A percentile compares a stretch with the other conserved stretches of the same genome.
These are phyloP conservation scores for Aspergillus ostianus DNA, from an alignment of 495 filamentous ascomycete genomes.

Conservation along the genomic window DNA sequence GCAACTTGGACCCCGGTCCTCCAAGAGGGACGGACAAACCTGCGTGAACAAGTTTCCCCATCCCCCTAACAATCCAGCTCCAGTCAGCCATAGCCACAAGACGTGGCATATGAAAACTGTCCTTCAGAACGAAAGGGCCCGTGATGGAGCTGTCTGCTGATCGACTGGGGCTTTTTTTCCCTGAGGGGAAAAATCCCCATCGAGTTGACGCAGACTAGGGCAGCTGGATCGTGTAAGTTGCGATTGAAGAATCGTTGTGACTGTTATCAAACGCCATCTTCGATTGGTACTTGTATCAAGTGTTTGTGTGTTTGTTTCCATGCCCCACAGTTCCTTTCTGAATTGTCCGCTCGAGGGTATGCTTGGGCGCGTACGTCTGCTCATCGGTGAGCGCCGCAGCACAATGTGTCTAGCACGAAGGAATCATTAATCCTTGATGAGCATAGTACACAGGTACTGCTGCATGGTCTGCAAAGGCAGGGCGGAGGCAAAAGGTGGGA, in stretches of 20 bases:
- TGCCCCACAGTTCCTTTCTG: too few relatives aligned
- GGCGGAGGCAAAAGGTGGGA: too few relatives aligned
- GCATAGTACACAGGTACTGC: not conserved
- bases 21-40: not conserved
- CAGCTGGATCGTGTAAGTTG: conserved; percentile 45
- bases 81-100: conserved; percentile 48
- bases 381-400: too few relatives aligned
- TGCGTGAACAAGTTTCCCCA: conserved; percentile 8
- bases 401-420: not conserved
- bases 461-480: not conserved
- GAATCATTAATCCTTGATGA: not conserved
- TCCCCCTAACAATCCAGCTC: conserved; percentile 41
- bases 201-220: conserved; percentile 21
- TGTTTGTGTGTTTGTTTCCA: too few relatives aligned
- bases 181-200: conserved; percentile 11
- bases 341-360: too few relatives aligned
- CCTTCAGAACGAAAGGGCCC: conserved; percentile 39
- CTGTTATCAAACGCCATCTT: too few relatives aligned
- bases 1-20: conserved; percentile 28
- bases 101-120: conserved; percentile 46
- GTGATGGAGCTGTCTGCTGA: conserved; percentile 14
- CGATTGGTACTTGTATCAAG: too few relatives aligned
- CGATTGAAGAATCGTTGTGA: conserved; percentile 10
- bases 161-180: not conserved
- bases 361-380: too few relatives aligned